Evolutionary conservation across 1,139 yeast species (phyloP).

Genomic region (Nematodospora anomalae): DNA sequence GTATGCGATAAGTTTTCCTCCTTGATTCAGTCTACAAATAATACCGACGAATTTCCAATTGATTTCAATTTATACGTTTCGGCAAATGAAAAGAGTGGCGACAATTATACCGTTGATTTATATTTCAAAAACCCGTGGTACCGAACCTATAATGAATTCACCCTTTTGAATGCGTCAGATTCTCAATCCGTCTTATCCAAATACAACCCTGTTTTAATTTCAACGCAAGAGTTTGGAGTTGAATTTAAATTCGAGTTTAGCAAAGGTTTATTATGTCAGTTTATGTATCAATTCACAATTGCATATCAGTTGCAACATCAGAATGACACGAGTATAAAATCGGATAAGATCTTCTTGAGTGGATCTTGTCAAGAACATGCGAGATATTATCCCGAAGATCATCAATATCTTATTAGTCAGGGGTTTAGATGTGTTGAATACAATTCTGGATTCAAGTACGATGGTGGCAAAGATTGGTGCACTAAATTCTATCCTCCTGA

Average conservation of each 20-base stretch:
- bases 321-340: conserved; percentile 12
- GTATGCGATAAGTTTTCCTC: conserved; percentile 24
- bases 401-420: conserved; percentile 14
- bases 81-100: conserved; percentile 13
- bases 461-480: conserved; percentile 25
- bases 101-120: conserved; percentile 21
- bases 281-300: conserved; percentile 22
- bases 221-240: conserved; percentile 20
- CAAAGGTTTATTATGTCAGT: conserved; percentile 22
- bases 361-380: conserved; percentile 21
- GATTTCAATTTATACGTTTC: conserved; percentile 21
- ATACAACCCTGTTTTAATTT: conserved; percentile 20
- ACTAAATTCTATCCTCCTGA: conserved; percentile 18
- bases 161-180: conserved; percentile 19
- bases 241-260: conserved; percentile 21
- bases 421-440: conserved; percentile 24
- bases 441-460: conserved; percentile 21
- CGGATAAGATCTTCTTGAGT: conserved; percentile 22
- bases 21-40: conserved; percentile 17
- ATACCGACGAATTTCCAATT: conserved; percentile 19
- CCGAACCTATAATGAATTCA: conserved; percentile 15
- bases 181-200: conserved; percentile 14
- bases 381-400: conserved; percentile 17
- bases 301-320: conserved; percentile 20
- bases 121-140: conserved; percentile 20